Percentiles rank a stretch among this genome's conserved stretches.
Conservation (phyloP, 2,329 filamentous ascomycete species). For the Talaromyces verruculosus region DNA sequence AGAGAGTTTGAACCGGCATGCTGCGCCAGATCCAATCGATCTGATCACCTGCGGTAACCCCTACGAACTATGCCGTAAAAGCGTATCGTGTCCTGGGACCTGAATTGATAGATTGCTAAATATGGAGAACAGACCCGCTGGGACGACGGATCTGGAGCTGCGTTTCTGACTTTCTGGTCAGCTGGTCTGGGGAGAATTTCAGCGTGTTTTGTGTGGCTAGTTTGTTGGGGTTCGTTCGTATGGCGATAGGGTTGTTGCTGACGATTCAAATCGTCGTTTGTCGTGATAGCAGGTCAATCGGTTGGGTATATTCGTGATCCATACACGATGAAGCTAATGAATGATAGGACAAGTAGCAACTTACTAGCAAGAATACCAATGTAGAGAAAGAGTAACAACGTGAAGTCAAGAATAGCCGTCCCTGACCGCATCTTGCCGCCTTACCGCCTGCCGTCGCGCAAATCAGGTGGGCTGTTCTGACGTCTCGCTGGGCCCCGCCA, state of each 20-base stretch:
- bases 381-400: not conserved
- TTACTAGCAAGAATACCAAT: not conserved
- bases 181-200: conserved; percentile 17
- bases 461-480: conserved; percentile 12
- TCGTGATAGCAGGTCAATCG: not conserved
- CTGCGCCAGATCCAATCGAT: conserved; percentile 8
- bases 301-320: not conserved
- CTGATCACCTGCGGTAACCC: conserved; percentile 5
- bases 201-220: not conserved
- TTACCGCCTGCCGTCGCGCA: conserved; percentile 4
- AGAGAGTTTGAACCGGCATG: not conserved
- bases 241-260: not conserved
- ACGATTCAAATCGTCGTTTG: not conserved
- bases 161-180: conserved; percentile 10
- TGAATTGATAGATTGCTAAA: conserved; percentile 6
- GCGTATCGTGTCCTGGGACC: conserved; percentile 5
- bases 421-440: conserved; percentile 22
- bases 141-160: not conserved
- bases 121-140: conserved; percentile 6
- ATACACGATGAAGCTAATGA: too few species aligned
- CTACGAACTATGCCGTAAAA: conserved; percentile 6
- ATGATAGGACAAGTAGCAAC: not conserved
- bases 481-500: conserved; percentile 7
- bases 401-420: not conserved
- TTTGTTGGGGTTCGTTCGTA: not conserved